Evolutionary conservation across 2,329 filamentous ascomycete genomes (phyloP).

Genomic region (Neoascochyta sp.): DNA sequence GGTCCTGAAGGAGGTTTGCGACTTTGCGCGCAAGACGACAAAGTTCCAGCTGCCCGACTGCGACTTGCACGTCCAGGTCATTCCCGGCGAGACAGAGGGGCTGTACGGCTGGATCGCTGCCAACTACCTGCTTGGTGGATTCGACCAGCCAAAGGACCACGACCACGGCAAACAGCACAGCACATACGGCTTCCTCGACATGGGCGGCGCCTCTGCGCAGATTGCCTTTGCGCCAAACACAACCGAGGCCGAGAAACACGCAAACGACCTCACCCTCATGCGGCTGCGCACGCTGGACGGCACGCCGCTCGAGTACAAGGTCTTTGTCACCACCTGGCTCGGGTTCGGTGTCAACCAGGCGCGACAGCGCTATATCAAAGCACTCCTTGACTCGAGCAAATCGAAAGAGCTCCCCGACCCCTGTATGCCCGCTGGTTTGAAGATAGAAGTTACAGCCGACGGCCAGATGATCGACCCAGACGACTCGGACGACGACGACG

Average conservation of each 20-base stretch:
- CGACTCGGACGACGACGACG: conserved; percentile 40
- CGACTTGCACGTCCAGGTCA: conserved; percentile 83
- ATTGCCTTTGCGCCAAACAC: conserved; percentile 95
- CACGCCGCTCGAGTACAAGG: conserved; percentile 70
- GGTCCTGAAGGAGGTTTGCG: conserved; percentile 74
- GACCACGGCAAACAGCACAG: conserved; percentile 82
- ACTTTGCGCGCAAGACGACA: conserved; percentile 72
- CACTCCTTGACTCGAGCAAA: conserved; percentile 63
- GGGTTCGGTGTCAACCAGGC: conserved; percentile 97
- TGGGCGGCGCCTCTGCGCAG: conserved; percentile 96
- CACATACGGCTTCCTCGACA: conserved; percentile 96
- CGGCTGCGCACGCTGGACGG: conserved; percentile 82
- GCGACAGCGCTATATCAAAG: conserved; percentile 75
- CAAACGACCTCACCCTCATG: conserved; percentile 81
- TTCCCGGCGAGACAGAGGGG: conserved; percentile 91
- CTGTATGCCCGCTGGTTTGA: conserved; percentile 77
- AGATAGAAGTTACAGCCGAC: conserved; percentile 68
- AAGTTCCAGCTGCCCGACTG: conserved; percentile 88
- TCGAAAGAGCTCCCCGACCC: conserved; percentile 78
- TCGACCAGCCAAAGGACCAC: conserved; percentile 72
- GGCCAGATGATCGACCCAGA: conserved; percentile 56
- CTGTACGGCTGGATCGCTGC: conserved; percentile 96
- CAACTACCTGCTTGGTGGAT: conserved; percentile 90
- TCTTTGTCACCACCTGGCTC: conserved; percentile 96
- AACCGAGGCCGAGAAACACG: conserved; percentile 85